These are phyloP conservation scores for Thecaphora thlaspeos DNA, from an alignment of 1,284 basidiomycete genomes.

Conservation along the genomic window DNA sequence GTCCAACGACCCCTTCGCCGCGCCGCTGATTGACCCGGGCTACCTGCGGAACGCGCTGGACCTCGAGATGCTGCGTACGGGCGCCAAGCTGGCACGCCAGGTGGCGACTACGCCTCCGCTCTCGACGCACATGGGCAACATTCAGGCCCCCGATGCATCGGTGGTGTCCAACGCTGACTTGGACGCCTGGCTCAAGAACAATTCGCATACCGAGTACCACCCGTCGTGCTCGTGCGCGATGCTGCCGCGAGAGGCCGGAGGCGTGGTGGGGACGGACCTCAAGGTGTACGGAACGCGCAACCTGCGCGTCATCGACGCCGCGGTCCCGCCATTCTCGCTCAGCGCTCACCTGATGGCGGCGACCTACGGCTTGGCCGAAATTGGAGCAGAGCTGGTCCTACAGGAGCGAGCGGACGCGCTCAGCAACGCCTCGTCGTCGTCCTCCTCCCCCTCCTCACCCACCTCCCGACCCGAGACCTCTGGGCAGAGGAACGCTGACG, in stretches of 20 bases:
- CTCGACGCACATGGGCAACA: slow-evolving; percentile 11
- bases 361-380: slow-evolving; percentile 64
- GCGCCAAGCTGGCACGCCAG: slow-evolving; percentile 64
- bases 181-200: slow-evolving; percentile 61
- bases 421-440: too few species aligned
- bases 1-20: slow-evolving; percentile 64
- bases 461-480: too few species aligned
- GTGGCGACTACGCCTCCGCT: slow-evolving; percentile 56
- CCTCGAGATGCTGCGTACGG: slow-evolving; percentile 64
- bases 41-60: slow-evolving; percentile 63
- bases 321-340: slow-evolving; percentile 56
- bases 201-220: slow-evolving; percentile 62
- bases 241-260: slow-evolving; percentile 43
- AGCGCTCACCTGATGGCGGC: slow-evolving; percentile 63
- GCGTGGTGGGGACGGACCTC: slow-evolving; percentile 44
- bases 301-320: slow-evolving; percentile 37
- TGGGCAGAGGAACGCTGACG: too few species aligned
- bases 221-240: slow-evolving; percentile 58
- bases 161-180: slow-evolving; percentile 61
- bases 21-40: slow-evolving; percentile 67
- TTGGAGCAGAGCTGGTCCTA: slow-evolving; percentile 39
- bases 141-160: slow-evolving; percentile 17
- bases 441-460: too few species aligned
- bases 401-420: slow-evolving; percentile 2
- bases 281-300: slow-evolving; percentile 47